Evolutionary conservation across 257 asterid species (phyloP).

Genomic region (Capsicum rhomboideum): DNA sequence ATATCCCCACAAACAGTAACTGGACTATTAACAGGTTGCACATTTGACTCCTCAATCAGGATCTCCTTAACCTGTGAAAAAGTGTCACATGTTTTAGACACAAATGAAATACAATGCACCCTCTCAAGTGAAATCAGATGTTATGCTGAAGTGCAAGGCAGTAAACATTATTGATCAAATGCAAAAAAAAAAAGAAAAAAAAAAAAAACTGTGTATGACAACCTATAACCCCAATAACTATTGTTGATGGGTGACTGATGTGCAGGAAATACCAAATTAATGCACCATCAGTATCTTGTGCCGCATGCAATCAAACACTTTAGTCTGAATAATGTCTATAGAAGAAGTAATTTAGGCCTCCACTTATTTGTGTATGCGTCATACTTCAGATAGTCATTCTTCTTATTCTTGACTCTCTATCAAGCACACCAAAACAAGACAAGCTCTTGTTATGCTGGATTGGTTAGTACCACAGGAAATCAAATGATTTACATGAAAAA

Average conservation of each 20-base stretch:
- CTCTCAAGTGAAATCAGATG: not conserved
- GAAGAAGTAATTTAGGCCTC: not conserved
- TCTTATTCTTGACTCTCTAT: not conserved
- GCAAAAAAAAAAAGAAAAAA: not conserved
- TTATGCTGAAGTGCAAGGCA: not conserved
- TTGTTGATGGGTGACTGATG: not conserved
- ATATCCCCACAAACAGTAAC: slow-evolving; percentile 99
- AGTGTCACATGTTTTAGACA: not conserved
- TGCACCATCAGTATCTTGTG: not conserved
- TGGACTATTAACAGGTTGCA: slow-evolving; percentile 98
- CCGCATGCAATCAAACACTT: not conserved
- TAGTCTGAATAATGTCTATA: not conserved
- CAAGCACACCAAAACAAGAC: not conserved
- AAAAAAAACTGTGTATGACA: not conserved
- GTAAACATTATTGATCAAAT: not conserved
- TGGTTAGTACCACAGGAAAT: not conserved
- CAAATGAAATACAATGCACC: not conserved
- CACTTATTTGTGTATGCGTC: not conserved
- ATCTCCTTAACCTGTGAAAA: slow-evolving; percentile 86
- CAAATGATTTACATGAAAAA: not conserved
- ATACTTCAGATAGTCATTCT: not conserved
- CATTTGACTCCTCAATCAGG: slow-evolving; percentile 97
- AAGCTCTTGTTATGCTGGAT: not conserved
- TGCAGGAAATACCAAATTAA: not conserved
- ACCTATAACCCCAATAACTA: not conserved